Conservation (phyloP, 345 rosid species). For the Murraya koenigii region DNA sequence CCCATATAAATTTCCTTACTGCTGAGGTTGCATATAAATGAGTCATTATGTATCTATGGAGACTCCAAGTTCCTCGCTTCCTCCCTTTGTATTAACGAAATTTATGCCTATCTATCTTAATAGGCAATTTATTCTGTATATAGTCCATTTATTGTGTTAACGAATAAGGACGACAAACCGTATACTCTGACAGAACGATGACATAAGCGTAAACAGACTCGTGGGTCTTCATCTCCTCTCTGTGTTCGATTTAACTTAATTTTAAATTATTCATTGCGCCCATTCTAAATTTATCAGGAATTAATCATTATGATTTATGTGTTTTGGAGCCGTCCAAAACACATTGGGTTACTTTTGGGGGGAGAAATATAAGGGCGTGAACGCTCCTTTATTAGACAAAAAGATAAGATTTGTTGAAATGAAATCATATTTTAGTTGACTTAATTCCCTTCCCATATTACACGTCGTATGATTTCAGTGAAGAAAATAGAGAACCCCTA, state of each 20-base stretch:
- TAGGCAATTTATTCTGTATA: too few species aligned
- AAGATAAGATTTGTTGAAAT: background rate
- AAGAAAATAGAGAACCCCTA: background rate
- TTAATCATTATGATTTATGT: background rate
- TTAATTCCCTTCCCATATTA: background rate
- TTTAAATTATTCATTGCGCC: too few species aligned
- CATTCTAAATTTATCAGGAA: background rate
- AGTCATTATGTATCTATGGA: background rate
- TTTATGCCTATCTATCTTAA: too few species aligned
- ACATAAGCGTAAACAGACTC: background rate
- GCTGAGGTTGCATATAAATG: background rate
- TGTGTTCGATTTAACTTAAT: too few species aligned
- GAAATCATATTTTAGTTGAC: constrained; percentile 7
- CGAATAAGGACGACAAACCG: background rate
- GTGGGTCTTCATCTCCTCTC: background rate
- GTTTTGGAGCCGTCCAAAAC: background rate
- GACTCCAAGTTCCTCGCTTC: background rate
- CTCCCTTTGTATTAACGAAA: background rate
- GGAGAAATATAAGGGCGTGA: background rate
- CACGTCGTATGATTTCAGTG: background rate
- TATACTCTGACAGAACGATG: background rate
- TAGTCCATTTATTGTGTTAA: background rate
- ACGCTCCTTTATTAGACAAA: constrained; percentile 7
- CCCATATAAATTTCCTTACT: background rate
- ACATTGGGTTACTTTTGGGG: background rate